Evolutionary conservation across 495 filamentous ascomycete genomes (phyloP).

Genomic region (Glarea lozoyensis): DNA sequence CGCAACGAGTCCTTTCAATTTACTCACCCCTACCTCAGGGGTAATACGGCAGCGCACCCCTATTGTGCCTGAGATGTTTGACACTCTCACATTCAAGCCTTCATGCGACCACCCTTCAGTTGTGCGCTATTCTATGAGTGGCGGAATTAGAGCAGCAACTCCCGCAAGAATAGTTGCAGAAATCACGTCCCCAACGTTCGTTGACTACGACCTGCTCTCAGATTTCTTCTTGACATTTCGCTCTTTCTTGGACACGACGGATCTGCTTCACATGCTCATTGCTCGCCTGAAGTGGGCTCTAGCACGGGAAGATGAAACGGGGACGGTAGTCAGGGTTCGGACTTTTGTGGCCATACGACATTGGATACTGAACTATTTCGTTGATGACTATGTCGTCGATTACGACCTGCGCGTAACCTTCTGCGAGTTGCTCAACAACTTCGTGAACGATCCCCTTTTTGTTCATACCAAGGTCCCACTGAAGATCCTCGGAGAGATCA

Average conservation of each 20-base stretch:
- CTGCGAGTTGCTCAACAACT: slow-evolving; percentile 70
- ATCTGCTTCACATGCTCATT: slow-evolving; percentile 74
- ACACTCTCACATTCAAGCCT: slow-evolving; percentile 62
- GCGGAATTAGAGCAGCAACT: slow-evolving; percentile 80
- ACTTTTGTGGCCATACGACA: slow-evolving; percentile 95
- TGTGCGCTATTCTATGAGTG: slow-evolving; percentile 71
- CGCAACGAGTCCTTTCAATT: slow-evolving; percentile 4
- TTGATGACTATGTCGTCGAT: slow-evolving; percentile 89
- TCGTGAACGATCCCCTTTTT: slow-evolving; percentile 47
- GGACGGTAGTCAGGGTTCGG: slow-evolving; percentile 84
- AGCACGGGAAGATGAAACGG: slow-evolving; percentile 68
- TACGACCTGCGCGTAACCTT: slow-evolving; percentile 71
- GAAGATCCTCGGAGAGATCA: slow-evolving; percentile 88
- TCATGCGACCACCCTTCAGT: slow-evolving; percentile 67
- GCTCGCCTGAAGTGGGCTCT: slow-evolving; percentile 85
- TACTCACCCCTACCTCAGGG: slow-evolving; percentile 1
- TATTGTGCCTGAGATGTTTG: slow-evolving; percentile 61
- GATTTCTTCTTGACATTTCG: slow-evolving; percentile 98
- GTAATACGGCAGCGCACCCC: slow-evolving; percentile 10
- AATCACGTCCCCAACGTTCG: slow-evolving; percentile 89
- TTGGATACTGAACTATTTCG: slow-evolving; percentile 97
- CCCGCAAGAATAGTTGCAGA: slow-evolving; percentile 92
- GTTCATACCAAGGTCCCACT: slow-evolving; percentile 63
- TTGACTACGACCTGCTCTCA: slow-evolving; percentile 95
- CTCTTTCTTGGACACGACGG: slow-evolving; percentile 64